A percentile compares a stretch with the other conserved stretches of the same genome.
These are phyloP conservation scores for Syzygium jambos DNA, from an alignment of 345 rosid species.

Conservation along the genomic window DNA sequence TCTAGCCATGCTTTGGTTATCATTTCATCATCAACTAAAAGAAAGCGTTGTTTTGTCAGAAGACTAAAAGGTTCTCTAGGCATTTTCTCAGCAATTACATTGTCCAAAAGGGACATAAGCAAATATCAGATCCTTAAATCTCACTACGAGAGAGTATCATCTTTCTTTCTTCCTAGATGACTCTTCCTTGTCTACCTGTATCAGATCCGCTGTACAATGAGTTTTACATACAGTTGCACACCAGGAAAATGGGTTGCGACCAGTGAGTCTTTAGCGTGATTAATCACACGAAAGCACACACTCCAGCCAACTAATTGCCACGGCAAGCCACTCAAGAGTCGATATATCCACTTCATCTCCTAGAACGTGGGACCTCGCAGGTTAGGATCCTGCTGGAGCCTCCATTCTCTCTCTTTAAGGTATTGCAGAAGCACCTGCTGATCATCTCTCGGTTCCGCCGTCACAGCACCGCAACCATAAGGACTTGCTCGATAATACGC, in stretches of 20 bases:
- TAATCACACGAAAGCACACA: background rate
- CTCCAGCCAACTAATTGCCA: background rate
- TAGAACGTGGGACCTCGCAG: conserved; percentile 36
- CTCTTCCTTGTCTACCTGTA: background rate
- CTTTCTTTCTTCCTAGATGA: background rate
- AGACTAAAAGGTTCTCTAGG: background rate
- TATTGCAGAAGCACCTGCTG: conserved; percentile 62
- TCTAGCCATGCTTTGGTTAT: background rate
- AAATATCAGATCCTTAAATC: background rate
- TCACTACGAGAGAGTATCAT: background rate
- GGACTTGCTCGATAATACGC: background rate
- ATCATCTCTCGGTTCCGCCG: conserved; percentile 23
- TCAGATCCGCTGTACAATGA: background rate
- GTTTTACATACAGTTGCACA: background rate
- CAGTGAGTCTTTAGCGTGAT: background rate
- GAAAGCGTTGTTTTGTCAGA: background rate
- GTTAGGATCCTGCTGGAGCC: conserved; percentile 47
- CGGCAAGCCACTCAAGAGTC: background rate
- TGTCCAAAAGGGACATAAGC: background rate
- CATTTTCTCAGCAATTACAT: background rate
- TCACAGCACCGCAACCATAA: conserved; percentile 26
- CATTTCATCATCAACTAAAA: background rate
- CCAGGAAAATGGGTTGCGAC: background rate
- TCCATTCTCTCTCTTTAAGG: conserved; percentile 74
- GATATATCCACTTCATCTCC: background rate